Conservation (phyloP, 768 basidiomycete species). For the Hygrophoropsis aurantiaca region DNA sequence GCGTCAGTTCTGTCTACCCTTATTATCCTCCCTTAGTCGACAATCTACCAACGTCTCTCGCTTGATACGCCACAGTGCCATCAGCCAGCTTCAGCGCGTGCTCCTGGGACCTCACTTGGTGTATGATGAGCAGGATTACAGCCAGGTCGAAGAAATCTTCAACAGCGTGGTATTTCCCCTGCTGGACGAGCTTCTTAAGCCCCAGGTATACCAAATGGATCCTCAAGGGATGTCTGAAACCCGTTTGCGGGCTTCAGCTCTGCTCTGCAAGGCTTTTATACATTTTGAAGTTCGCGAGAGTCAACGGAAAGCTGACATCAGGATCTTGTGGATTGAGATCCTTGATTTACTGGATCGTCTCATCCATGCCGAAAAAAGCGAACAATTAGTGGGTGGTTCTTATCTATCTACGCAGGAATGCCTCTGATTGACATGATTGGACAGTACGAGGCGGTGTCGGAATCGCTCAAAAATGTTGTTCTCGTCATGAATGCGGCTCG, state of each 20-base stretch:
- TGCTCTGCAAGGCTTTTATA: slow-evolving; percentile 95
- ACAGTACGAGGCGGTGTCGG: slow-evolving; percentile 92
- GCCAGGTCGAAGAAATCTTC: slow-evolving; percentile 80
- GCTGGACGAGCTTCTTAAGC: slow-evolving; percentile 86
- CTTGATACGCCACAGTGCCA: slow-evolving; percentile 81
- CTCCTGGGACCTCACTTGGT: slow-evolving; percentile 75
- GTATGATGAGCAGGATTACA: slow-evolving; percentile 55
- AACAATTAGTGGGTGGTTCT: slow-evolving; percentile 71
- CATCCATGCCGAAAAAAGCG: slow-evolving; percentile 82
- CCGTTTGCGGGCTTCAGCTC: slow-evolving; percentile 79
- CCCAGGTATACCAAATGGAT: slow-evolving; percentile 76
- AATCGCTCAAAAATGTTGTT: slow-evolving; percentile 94
- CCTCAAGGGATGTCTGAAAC: slow-evolving; percentile 90
- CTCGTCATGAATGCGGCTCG: slow-evolving; percentile 93
- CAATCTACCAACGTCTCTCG: slow-evolving; percentile 83
- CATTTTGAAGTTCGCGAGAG: slow-evolving; percentile 82
- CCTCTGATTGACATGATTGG: slow-evolving; percentile 6
- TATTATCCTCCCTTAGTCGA: slow-evolving; percentile 69
- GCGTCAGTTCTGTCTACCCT: slow-evolving; percentile 73
- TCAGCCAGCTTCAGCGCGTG: slow-evolving; percentile 80
- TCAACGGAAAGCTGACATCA: slow-evolving; percentile 57
- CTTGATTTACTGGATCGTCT: slow-evolving; percentile 86
- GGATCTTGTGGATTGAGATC: slow-evolving; percentile 84
- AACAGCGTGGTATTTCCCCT: slow-evolving; percentile 89
- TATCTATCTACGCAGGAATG: neutral